Evolutionary conservation across 139 green algal genomes (phyloP).

Genomic region (Chlamydomonas schloesseri): DNA sequence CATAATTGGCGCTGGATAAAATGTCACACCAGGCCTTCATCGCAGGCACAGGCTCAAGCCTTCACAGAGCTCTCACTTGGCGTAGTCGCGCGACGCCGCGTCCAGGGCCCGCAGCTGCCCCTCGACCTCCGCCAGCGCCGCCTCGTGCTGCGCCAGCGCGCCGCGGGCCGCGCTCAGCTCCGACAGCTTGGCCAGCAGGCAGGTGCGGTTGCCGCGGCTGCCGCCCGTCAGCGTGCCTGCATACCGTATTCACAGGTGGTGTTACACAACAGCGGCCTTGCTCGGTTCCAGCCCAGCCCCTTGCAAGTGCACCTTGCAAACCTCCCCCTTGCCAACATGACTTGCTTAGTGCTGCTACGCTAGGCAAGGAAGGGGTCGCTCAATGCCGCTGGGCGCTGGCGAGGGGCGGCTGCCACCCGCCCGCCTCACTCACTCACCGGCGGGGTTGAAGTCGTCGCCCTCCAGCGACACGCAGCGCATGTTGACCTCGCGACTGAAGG

Average conservation of each 20-base stretch:
- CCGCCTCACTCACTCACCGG: constrained; percentile 21
- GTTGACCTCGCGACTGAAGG: constrained; percentile 90
- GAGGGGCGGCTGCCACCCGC: too few species aligned
- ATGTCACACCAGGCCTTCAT: too few species aligned
- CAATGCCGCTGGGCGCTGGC: too few species aligned
- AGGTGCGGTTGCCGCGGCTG: constrained; percentile 68
- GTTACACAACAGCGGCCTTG: too few species aligned
- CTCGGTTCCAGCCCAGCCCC: too few species aligned
- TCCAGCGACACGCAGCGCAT: constrained; percentile 94
- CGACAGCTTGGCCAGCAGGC: constrained; percentile 78
- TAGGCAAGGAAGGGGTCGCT: too few species aligned
- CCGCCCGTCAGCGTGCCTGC: constrained; percentile 77
- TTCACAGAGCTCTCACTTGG: constrained; percentile 72
- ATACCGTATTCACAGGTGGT: too few species aligned
- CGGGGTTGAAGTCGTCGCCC: constrained; percentile 97
- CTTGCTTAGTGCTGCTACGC: too few species aligned
- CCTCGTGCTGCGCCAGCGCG: constrained; percentile 59
- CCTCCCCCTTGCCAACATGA: too few species aligned
- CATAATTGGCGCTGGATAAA: too few species aligned
- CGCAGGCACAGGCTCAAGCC: too few species aligned
- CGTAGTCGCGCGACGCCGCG: constrained; percentile 60
- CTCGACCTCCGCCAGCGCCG: constrained; percentile 51
- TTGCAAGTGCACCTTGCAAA: too few species aligned
- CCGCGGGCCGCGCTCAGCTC: constrained; percentile 75
- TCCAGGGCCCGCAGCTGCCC: constrained; percentile 53